Conservation (phyloP, 2,329 filamentous ascomycete species). For the Epichloe bromicola region DNA sequence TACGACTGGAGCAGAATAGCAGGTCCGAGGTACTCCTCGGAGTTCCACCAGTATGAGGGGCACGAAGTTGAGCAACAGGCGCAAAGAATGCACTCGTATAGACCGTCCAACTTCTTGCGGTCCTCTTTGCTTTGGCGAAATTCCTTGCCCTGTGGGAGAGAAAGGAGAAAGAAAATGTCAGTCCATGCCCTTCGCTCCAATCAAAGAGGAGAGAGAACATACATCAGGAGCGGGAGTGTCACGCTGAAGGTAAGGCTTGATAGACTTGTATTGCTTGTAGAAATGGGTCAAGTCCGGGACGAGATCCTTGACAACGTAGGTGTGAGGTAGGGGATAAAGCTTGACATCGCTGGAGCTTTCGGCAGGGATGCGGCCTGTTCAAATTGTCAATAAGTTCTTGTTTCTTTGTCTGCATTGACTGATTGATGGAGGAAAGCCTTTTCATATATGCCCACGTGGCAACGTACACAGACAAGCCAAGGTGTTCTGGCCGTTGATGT, state of each 20-base stretch:
- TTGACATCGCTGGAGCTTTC: slow-evolving; percentile 71
- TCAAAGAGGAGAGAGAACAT: slow-evolving; percentile 26
- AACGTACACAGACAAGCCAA: slow-evolving; percentile 89
- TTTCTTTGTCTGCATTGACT: neutral
- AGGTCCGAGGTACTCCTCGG: slow-evolving; percentile 94
- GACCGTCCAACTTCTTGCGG: slow-evolving; percentile 89
- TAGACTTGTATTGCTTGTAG: slow-evolving; percentile 99
- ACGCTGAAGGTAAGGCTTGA: slow-evolving; percentile 95
- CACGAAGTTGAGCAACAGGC: slow-evolving; percentile 98
- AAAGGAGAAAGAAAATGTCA: neutral
- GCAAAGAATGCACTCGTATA: slow-evolving; percentile 99
- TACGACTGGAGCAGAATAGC: slow-evolving; percentile 96
- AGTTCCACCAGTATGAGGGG: slow-evolving; percentile 99
- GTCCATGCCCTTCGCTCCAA: neutral
- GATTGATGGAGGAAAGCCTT: neutral
- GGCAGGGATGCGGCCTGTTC: slow-evolving; percentile 76
- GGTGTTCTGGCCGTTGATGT: slow-evolving; percentile 98
- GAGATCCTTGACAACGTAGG: slow-evolving; percentile 97
- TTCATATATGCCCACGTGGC: neutral
- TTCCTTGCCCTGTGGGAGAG: slow-evolving; percentile 60
- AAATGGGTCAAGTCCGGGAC: slow-evolving; percentile 96
- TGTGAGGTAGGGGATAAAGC: slow-evolving; percentile 96
- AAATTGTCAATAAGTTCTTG: neutral
- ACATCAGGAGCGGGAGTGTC: slow-evolving; percentile 74
- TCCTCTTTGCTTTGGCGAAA: slow-evolving; percentile 84